Conservation (phyloP, 2,329 filamentous ascomycete species). For the Ophiognomonia clavigignenti-juglandacearum region DNA sequence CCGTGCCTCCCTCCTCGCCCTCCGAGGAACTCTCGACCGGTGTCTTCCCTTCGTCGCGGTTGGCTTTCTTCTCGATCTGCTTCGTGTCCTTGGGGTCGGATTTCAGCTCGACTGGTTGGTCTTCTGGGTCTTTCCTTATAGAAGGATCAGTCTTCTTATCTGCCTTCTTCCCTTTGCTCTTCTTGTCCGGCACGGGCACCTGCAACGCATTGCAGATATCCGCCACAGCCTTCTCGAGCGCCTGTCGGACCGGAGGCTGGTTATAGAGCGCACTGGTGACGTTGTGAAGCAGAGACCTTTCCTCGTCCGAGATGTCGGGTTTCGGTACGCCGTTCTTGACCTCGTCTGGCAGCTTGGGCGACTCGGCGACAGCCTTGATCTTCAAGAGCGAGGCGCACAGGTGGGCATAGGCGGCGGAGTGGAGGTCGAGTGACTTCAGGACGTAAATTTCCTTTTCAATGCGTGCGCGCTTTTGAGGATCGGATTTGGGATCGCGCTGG, state of each 20-base stretch:
- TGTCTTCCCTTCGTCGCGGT: constrained; percentile 20
- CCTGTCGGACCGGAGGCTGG: constrained; percentile 43
- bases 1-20: constrained; percentile 23
- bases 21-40: constrained; percentile 17
- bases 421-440: constrained; percentile 55
- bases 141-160: constrained; percentile 20
- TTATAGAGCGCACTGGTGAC: constrained; percentile 56
- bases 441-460: constrained; percentile 58
- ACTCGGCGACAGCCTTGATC: constrained; percentile 47
- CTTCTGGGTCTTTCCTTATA: constrained; percentile 26
- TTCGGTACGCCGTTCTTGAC: constrained; percentile 44
- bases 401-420: constrained; percentile 52
- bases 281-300: constrained; percentile 48
- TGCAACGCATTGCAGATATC: constrained; percentile 45
- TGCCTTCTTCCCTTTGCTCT: constrained; percentile 27
- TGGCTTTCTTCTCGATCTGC: constrained; percentile 19
- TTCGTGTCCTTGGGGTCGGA: not conserved
- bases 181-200: constrained; percentile 42
- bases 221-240: constrained; percentile 42
- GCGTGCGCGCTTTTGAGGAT: constrained; percentile 47
- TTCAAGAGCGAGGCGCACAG: constrained; percentile 50
- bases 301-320: constrained; percentile 47
- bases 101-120: constrained; percentile 23
- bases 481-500: constrained; percentile 41
- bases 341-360: constrained; percentile 43